Percentiles rank a stretch among this genome's conserved stretches.
Evolutionary conservation across 176 grass and related monocot genomes (phyloP).

Genomic region (Lolium perenne): DNA sequence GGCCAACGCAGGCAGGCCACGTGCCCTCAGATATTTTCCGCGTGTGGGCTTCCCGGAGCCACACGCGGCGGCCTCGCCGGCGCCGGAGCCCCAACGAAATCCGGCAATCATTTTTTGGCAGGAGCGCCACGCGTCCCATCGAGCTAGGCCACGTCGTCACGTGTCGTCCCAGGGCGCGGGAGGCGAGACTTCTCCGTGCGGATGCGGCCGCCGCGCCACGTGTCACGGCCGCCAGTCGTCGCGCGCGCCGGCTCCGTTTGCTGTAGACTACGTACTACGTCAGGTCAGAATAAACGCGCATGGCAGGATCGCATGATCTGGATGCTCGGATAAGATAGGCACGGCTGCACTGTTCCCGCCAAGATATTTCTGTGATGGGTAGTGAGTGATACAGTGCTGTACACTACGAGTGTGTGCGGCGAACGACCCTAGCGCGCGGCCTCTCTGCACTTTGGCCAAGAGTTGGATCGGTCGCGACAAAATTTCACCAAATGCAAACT

Average conservation of each 20-base stretch:
- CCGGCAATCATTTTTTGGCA: not conserved
- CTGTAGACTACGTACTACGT: too few relatives aligned
- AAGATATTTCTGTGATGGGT: not conserved
- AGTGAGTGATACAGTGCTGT: not conserved
- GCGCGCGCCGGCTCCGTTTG: not conserved
- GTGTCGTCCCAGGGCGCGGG: not conserved
- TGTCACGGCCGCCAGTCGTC: not conserved
- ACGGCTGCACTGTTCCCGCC: not conserved
- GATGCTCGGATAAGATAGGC: not conserved
- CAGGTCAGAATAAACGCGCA: too few relatives aligned
- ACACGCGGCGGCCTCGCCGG: slow-evolving; percentile 29
- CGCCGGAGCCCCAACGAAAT: not conserved
- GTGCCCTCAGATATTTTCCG: slow-evolving; percentile 1
- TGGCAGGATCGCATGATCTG: not conserved
- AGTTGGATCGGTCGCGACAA: too few relatives aligned
- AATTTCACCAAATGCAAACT: too few relatives aligned
- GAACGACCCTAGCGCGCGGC: too few relatives aligned
- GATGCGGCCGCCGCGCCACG: not conserved
- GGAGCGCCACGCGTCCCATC: slow-evolving; percentile 4
- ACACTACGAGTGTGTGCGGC: too few relatives aligned
- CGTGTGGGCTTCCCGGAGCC: not conserved
- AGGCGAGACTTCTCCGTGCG: not conserved
- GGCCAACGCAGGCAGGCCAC: not conserved
- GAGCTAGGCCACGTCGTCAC: not conserved
- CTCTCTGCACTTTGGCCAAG: too few relatives aligned